Percentiles rank a stretch among this genome's conserved stretches.
phyloP scores from a whole-genome alignment of 352 stramenopile species.

The Pythium apleroticum region DNA sequence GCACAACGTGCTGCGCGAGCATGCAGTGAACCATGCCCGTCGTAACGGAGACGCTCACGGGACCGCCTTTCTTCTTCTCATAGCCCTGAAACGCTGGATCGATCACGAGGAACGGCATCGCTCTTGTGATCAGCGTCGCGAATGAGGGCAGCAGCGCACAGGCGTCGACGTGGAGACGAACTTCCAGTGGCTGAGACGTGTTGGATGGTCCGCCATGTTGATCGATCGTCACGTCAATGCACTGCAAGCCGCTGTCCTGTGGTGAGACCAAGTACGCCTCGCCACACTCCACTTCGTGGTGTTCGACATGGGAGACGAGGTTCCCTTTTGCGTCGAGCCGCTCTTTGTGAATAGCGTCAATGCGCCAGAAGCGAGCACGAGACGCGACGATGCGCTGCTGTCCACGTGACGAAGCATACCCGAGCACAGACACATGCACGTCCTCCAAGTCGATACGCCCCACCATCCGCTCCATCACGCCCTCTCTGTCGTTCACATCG shows the following conservation, averaged over 20 bases:
- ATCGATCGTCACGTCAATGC: constrained; percentile 49
- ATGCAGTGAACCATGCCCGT: constrained; percentile 62
- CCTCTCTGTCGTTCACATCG: constrained; percentile 18
- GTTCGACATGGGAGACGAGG: not conserved
- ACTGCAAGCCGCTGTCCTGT: constrained; percentile 16
- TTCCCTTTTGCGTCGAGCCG: not conserved
- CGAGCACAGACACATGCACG: constrained; percentile 37
- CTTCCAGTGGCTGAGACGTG: constrained; percentile 31
- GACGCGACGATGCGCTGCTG: constrained; percentile 49
- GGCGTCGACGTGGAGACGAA: constrained; percentile 60
- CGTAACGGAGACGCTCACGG: constrained; percentile 58
- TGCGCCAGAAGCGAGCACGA: constrained; percentile 45
- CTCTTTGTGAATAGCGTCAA: constrained; percentile 32
- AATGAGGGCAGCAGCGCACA: constrained; percentile 55
- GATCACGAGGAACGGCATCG: constrained; percentile 49
- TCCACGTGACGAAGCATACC: constrained; percentile 49
- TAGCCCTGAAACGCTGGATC: constrained; percentile 40
- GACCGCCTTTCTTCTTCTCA: constrained; percentile 25
- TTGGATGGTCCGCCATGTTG: constrained; percentile 19
- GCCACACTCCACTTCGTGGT: constrained; percentile 32
- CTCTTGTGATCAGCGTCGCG: constrained; percentile 44
- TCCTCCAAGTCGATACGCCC: constrained; percentile 43
- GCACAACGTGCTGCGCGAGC: constrained; percentile 41
- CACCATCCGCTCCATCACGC: constrained; percentile 33
- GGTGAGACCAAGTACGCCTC: constrained; percentile 34